Base-by-base conservation (phyloP, 2,329 filamentous ascomycete genomes). In the Alternaria conjuncta region DNA sequence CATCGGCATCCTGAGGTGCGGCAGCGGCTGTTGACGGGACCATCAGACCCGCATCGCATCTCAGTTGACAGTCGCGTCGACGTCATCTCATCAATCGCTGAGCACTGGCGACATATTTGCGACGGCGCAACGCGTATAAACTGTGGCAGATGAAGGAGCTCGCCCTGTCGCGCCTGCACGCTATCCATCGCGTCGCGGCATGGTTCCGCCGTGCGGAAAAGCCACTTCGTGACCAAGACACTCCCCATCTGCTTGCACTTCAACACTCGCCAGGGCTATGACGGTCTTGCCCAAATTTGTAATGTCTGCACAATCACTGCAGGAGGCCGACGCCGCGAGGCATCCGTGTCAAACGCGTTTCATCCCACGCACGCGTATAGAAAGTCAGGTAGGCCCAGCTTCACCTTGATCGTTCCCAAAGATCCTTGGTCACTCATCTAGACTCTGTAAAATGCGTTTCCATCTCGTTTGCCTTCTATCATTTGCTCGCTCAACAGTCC, bases 291-390 rank as follows among this genome's bases (percentile, higher is more conserved):
- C 11, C 7, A 23, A 9, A 23, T 1, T 5, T 13, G 12, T 28
- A 13, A 41, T 6, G 45, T 55, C 50, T 45, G 36, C 30, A 45
- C 41, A 9, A 18, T 15, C 18, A 15, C 25, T 57, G 51, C 49
- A 57, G 54, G 62, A 58, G 59, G 36, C 23, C 47, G 46, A 23
- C 55, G 56, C 63, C 61, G 66, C 57, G 60, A 69, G 43, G 46
- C 36, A 43, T 43, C 57, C 60, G 44, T 51, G 36, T 61, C 63
- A 70, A 64, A 65, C 63, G 56, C 58, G 66, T 71, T 69, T 71
- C 69, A 71, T 54, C 41, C 26, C 28, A 15, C n/a, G 18, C 32
- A 13, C 18, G 20, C 21, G n/a, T 44, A 44, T 55, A 55, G 4
- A 55, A 20, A 55, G 30, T 11, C 36, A n/a, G 15, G 15, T 18